Evolutionary conservation across 805 yeast genomes (phyloP).

Genomic region (Hanseniaspora pseudoguilliermondii): DNA sequence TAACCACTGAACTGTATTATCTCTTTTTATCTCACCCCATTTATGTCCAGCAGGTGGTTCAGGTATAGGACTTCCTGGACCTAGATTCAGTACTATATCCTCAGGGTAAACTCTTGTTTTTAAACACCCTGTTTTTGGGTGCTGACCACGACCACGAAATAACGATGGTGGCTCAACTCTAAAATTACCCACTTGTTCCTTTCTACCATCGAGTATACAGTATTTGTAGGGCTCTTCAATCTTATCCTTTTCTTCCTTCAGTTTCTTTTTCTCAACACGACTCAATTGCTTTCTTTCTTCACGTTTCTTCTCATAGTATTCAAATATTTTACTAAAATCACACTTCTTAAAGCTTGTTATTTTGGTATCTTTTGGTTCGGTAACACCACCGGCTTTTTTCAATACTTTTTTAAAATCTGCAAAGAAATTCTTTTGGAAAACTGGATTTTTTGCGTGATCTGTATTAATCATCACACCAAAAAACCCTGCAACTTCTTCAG

Average conservation of each 20-base stretch:
- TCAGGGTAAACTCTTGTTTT: constrained; percentile 82
- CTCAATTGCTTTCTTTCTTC: constrained; percentile 60
- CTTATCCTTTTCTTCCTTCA: constrained; percentile 61
- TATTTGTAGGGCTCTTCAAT: constrained; percentile 69
- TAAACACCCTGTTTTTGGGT: constrained; percentile 86
- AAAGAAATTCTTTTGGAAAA: constrained; percentile 78
- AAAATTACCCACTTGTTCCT: constrained; percentile 86
- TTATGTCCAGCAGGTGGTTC: constrained; percentile 72
- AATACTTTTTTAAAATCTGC: constrained; percentile 60
- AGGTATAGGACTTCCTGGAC: constrained; percentile 61
- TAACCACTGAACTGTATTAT: constrained; percentile 84
- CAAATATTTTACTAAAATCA: constrained; percentile 65
- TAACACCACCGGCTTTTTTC: constrained; percentile 55
- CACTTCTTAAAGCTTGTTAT: constrained; percentile 51
- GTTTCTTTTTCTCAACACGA: constrained; percentile 58
- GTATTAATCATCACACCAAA: constrained; percentile 78
- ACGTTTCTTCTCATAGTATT: constrained; percentile 54
- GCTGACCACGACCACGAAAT: constrained; percentile 93
- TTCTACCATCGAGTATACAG: constrained; percentile 74
- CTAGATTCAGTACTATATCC: constrained; percentile 72
- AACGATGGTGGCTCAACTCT: constrained; percentile 93
- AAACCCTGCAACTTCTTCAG: constrained; percentile 95
- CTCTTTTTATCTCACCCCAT: constrained; percentile 87
- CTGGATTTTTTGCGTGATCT: constrained; percentile 79
- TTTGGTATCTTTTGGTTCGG: constrained; percentile 27